These are phyloP conservation scores for Delitschia confertaspora DNA, from an alignment of 495 filamentous ascomycete genomes.

Conservation along the genomic window DNA sequence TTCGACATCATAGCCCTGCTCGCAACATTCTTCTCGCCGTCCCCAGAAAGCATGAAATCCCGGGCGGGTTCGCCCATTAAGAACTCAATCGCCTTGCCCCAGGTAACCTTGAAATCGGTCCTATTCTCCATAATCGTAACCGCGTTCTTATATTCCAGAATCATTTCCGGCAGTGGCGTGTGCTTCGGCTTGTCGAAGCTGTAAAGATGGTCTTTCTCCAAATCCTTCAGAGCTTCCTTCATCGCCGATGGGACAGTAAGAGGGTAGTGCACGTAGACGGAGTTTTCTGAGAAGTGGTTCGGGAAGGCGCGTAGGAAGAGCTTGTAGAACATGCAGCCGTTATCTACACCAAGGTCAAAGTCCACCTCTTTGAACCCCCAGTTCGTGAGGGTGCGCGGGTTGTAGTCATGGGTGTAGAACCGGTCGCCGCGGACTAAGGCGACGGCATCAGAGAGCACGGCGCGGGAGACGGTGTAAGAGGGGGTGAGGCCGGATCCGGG, in stretches of 20 bases:
- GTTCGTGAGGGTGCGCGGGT: conserved; percentile 66
- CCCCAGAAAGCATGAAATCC: conserved; percentile 50
- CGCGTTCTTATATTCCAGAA: conserved; percentile 45
- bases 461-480: conserved; percentile 73
- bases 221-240: conserved; percentile 41
- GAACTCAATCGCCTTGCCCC: conserved; percentile 47
- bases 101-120: conserved; percentile 48
- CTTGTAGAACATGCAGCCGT: conserved; percentile 54
- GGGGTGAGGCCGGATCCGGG: conserved; percentile 77
- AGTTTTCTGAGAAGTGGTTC: conserved; percentile 47
- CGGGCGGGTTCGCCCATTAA: conserved; percentile 39
- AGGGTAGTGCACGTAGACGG: conserved; percentile 52
- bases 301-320: conserved; percentile 54
- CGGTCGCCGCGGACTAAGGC: conserved; percentile 78
- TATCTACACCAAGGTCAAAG: conserved; percentile 42
- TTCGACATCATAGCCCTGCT: conserved; percentile 43
- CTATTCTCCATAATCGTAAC: conserved; percentile 42
- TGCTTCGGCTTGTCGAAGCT: conserved; percentile 42
- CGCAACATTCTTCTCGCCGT: conserved; percentile 39
- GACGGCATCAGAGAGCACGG: conserved; percentile 78
- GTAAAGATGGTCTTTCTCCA: conserved; percentile 43
- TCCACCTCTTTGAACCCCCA: conserved; percentile 58
- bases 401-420: conserved; percentile 69
- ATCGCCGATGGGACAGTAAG: conserved; percentile 50
- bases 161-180: conserved; percentile 33